Percentiles rank a stretch among this genome's conserved stretches.
These are phyloP conservation scores for Alternaria dauci DNA, from an alignment of 2,329 filamentous ascomycete genomes.

Conservation along the genomic window DNA sequence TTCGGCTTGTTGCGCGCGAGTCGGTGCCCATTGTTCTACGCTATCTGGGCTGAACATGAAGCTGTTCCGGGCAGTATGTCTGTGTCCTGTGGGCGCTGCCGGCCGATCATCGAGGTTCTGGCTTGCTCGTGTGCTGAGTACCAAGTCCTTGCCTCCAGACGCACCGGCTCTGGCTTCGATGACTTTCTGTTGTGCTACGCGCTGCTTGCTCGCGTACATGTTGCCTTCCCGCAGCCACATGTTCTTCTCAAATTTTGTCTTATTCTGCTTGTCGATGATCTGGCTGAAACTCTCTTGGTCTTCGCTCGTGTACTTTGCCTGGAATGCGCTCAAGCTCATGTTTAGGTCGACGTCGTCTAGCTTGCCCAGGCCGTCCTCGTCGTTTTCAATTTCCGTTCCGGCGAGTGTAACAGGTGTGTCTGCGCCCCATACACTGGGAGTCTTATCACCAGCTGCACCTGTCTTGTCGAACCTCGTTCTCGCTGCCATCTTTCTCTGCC, in stretches of 20 bases:
- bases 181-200: constrained; percentile 74
- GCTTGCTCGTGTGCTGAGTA: constrained; percentile 65
- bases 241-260: constrained; percentile 82
- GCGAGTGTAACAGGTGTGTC: constrained; percentile 75
- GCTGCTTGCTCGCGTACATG: constrained; percentile 73
- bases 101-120: constrained; percentile 73
- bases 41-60: constrained; percentile 86
- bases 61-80: constrained; percentile 74
- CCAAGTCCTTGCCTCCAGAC: constrained; percentile 29
- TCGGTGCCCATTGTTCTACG: constrained; percentile 63
- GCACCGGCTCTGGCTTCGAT: constrained; percentile 67
- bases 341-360: constrained; percentile 71
- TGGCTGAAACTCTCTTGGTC: constrained; percentile 98
- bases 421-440: constrained; percentile 70
- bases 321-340: constrained; percentile 84
- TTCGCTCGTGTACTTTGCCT: constrained; percentile 93
- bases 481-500: constrained; percentile 47
- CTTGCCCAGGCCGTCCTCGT: constrained; percentile 47
- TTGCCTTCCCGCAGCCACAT: constrained; percentile 90
- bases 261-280: constrained; percentile 88
- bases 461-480: constrained; percentile 30
- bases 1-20: constrained; percentile 73
- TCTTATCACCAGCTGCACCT: constrained; percentile 55
- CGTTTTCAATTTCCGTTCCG: constrained; percentile 45
- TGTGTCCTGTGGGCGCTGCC: constrained; percentile 78